Evolutionary conservation across 805 yeast species (phyloP).

Genomic region (Wickerhamiella kazuoi): DNA sequence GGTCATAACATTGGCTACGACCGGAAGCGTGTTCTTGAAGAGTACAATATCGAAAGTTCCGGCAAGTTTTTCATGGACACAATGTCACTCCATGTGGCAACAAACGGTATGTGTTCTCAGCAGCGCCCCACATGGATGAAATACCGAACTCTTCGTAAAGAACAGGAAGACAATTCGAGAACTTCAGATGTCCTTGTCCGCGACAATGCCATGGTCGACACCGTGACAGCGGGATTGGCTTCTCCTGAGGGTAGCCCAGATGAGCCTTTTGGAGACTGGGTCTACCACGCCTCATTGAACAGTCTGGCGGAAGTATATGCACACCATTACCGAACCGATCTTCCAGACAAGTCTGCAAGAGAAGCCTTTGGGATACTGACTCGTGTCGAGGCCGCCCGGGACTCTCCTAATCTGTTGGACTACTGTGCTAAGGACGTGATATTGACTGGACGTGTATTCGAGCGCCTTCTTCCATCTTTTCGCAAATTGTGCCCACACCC

Average conservation of each 20-base stretch:
- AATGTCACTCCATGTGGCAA: slow-evolving; percentile 81
- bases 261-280: not conserved
- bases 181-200: slow-evolving; percentile 1
- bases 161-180: not conserved
- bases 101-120: slow-evolving; percentile 80
- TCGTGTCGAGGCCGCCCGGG: slow-evolving; percentile 33
- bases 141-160: slow-evolving; percentile 4
- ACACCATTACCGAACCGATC: slow-evolving; percentile 48
- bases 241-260: not conserved
- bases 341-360: slow-evolving; percentile 48
- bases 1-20: slow-evolving; percentile 91
- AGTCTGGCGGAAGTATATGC: slow-evolving; percentile 64
- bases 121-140: slow-evolving; percentile 66
- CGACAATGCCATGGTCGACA: slow-evolving; percentile 2
- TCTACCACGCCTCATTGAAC: slow-evolving; percentile 42
- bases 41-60: slow-evolving; percentile 49
- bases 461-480: slow-evolving; percentile 53
- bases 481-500: slow-evolving; percentile 71
- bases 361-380: slow-evolving; percentile 43
- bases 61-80: slow-evolving; percentile 76
- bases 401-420: slow-evolving; percentile 42
- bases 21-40: slow-evolving; percentile 71
- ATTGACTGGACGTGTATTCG: slow-evolving; percentile 54
- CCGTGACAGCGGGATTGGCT: not conserved
- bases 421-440: slow-evolving; percentile 80